Evolutionary conservation across 2,329 filamentous ascomycete species (phyloP), one percentile per base, ranked within the genome.

Genomic region (Cryphonectria parasitica): DNA sequence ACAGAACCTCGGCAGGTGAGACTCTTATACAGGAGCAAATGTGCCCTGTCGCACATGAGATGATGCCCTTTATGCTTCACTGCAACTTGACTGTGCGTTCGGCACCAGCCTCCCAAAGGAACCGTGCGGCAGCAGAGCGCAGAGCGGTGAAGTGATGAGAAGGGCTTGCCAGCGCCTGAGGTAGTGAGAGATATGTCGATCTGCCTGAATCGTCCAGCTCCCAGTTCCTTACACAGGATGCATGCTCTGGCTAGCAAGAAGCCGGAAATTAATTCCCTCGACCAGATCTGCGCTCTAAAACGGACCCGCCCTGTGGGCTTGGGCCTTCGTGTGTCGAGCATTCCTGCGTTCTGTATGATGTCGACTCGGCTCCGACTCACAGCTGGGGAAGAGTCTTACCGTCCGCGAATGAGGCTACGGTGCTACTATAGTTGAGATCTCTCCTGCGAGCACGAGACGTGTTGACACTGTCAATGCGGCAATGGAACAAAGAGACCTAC

Each of bases 331-430:
- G 31, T 19, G 31, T 19, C 28, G 31, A 58, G 54, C 28, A n/a
- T 4, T 45, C 22, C 22, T 49, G 45, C 17, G 11, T n/a, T 28
- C 13, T 34, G 25, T 34, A 41, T 13, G 43, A 49, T 28, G 19
- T 22, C 34, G 19, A 28, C 22, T n/a, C 63, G 63, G 63, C 34
- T 54, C 63, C 43, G 63, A 52, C 28, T 22, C 43, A 52, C 63
- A 49, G 19, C 31, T 28, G 5, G 63, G 28, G 28, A 10, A 31
- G 43, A n/a, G 6, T 28, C 63, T 65, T 65, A 13, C 43, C 63
- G 43, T 19, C 63, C 19, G 15, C 11, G 41, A 22, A 43, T 49
- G 22, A 17, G 28, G 19, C 19, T 31, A 45, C 43, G 49, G n/a
- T 34, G 60, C 60, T 34, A 36, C 60, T 4, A 25, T 11, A 63